Conservation (phyloP, 176 grass and related monocot genomes). For the Oryza coarctata region DNA sequence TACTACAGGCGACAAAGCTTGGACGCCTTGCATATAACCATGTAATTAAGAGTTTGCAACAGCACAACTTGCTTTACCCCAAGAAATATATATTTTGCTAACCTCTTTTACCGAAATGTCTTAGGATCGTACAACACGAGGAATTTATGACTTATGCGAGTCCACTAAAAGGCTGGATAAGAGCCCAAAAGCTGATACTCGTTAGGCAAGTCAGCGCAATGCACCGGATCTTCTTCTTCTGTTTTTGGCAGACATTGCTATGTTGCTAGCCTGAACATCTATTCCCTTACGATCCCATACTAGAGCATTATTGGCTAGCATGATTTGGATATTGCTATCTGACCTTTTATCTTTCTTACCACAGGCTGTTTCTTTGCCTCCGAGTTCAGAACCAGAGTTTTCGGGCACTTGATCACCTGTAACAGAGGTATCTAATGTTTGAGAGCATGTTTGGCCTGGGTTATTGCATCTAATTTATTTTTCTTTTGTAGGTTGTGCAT, state of each 20-base stretch:
- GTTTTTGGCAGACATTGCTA: background rate
- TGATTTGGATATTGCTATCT: constrained; percentile 10
- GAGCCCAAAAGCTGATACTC: constrained; percentile 48
- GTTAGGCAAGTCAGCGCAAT: constrained; percentile 44
- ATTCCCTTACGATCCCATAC: background rate
- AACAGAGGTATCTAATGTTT: constrained; percentile 32
- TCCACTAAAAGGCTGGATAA: constrained; percentile 79
- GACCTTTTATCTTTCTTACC: constrained; percentile 8
- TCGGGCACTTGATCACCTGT: constrained; percentile 34
- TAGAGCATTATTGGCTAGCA: background rate
- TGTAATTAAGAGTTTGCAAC: constrained; percentile 45
- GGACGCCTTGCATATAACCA: constrained; percentile 64
- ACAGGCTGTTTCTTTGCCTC: constrained; percentile 49
- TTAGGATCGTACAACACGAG: constrained; percentile 72
- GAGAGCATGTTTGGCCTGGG: background rate
- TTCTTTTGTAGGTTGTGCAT: constrained; percentile 47
- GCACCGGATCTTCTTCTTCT: background rate
- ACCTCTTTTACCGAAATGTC: constrained; percentile 21
- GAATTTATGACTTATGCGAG: constrained; percentile 79
- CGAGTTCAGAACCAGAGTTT: constrained; percentile 33
- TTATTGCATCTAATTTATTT: constrained; percentile 34
- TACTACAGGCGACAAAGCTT: constrained; percentile 85
- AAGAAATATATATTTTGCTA: constrained; percentile 17
- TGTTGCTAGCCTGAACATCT: constrained; percentile 3
- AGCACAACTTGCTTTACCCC: constrained; percentile 8